Percentiles rank a stretch among this genome's conserved stretches.
Conservation (phyloP, 1,284 basidiomycete genomes). For the Xerocomus nothofagi region DNA sequence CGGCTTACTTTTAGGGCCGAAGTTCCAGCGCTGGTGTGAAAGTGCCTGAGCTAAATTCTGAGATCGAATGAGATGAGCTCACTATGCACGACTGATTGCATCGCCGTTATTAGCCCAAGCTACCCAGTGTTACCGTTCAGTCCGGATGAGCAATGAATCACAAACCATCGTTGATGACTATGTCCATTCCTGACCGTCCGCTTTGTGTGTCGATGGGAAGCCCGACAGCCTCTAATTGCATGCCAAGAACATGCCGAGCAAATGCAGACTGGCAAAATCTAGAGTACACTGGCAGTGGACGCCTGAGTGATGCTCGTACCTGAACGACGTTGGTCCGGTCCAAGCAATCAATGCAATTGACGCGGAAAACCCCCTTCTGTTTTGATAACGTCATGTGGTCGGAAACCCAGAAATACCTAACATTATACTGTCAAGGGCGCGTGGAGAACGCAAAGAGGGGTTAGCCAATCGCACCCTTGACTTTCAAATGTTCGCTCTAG, state of each 20-base stretch:
- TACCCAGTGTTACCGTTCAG: conserved; percentile 30
- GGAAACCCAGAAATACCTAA: conserved; percentile 84
- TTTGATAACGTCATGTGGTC: conserved; percentile 69
- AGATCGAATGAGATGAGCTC: conserved; percentile 34
- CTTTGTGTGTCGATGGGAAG: conserved; percentile 54
- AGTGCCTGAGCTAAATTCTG: conserved; percentile 10
- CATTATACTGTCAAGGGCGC: conserved; percentile 3
- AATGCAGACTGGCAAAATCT: conserved; percentile 72
- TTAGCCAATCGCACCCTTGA: conserved; percentile 53
- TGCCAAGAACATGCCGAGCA: conserved; percentile 77
- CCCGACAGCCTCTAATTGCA: conserved; percentile 81
- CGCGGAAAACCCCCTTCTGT: conserved; percentile 83
- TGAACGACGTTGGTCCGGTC: conserved; percentile 92
- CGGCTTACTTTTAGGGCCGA: conserved; percentile 79
- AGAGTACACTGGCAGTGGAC: conserved; percentile 3
- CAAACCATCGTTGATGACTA: conserved; percentile 83
- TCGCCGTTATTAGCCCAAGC: conserved; percentile 98
- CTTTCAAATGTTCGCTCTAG: conserved; percentile 73
- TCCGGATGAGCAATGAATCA: background rate
- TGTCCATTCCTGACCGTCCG: conserved; percentile 62
- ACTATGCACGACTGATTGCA: conserved; percentile 86
- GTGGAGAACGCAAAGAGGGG: background rate
- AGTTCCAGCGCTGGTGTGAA: conserved; percentile 67
- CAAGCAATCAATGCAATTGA: conserved; percentile 92
- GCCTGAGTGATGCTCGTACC: conserved; percentile 38